phyloP scores from a whole-genome alignment of 2,329 filamentous ascomycete species.

The Ceratocystiopsis minuta region DNA sequence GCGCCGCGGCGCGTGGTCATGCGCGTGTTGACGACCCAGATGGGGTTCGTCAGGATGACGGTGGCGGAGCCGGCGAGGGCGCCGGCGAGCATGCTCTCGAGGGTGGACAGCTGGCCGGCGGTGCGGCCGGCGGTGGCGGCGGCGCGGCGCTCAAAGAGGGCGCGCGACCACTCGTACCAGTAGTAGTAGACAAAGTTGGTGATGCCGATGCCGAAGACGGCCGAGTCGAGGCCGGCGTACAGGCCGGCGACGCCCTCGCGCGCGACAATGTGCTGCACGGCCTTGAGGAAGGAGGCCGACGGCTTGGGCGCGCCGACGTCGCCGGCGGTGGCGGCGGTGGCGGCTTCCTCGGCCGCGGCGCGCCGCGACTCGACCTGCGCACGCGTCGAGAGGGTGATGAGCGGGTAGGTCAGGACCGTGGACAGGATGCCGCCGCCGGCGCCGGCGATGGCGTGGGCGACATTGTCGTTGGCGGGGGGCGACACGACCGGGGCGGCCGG shows the following conservation, averaged over 20 bases:
- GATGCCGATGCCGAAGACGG: slow-evolving; percentile 90
- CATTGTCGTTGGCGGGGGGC: slow-evolving; percentile 82
- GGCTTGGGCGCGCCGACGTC: too few relatives aligned
- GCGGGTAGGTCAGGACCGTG: slow-evolving; percentile 93
- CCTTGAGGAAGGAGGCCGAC: slow-evolving; percentile 56
- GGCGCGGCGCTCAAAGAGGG: slow-evolving; percentile 68
- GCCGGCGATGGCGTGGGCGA: slow-evolving; percentile 84
- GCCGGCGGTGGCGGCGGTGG: too few relatives aligned
- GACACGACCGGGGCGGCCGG: slow-evolving; percentile 54
- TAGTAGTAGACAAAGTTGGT: slow-evolving; percentile 99
- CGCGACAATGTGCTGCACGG: slow-evolving; percentile 71
- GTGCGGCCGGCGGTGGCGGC: slow-evolving; percentile 36
- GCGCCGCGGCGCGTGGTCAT: slow-evolving; percentile 73
- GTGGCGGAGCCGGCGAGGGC: slow-evolving; percentile 87
- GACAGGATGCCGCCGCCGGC: slow-evolving; percentile 87
- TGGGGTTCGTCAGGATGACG: slow-evolving; percentile 91
- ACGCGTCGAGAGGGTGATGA: slow-evolving; percentile 92
- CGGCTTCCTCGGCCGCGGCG: slow-evolving; percentile 32
- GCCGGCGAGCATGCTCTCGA: slow-evolving; percentile 89
- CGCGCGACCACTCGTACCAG: slow-evolving; percentile 96
- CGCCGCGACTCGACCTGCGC: slow-evolving; percentile 96
- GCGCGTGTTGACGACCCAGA: slow-evolving; percentile 97
- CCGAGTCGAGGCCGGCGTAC: slow-evolving; percentile 84
- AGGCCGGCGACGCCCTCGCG: slow-evolving; percentile 80
- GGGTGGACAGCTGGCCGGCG: slow-evolving; percentile 67